Conservation (phyloP, 768 basidiomycete genomes). For the Rhodocollybia butyracea region DNA sequence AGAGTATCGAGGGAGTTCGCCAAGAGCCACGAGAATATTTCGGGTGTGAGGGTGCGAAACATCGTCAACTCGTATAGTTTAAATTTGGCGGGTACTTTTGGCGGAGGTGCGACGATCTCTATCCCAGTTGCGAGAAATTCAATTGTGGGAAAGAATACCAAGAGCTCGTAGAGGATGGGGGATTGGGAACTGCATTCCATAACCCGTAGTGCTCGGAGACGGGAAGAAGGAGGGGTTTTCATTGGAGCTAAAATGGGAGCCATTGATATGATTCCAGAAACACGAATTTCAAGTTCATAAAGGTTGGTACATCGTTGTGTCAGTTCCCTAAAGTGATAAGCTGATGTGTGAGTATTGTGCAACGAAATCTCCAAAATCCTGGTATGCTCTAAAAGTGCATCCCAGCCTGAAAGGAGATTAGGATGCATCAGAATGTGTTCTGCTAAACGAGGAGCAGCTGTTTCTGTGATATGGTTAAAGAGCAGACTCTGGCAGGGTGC, state of each 20-base stretch:
- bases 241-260: background rate
- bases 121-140: constrained; percentile 34
- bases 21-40: constrained; percentile 37
- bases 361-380: constrained; percentile 1
- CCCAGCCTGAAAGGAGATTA: background rate
- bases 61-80: constrained; percentile 40
- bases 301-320: background rate
- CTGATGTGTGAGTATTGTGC: background rate
- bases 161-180: constrained; percentile 39
- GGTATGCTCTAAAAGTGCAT: background rate
- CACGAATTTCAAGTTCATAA: background rate
- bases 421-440: background rate
- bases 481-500: background rate
- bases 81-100: constrained; percentile 17
- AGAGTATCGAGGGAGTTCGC: constrained; percentile 29
- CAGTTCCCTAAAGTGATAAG: background rate
- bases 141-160: constrained; percentile 33
- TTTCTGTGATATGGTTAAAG: constrained; percentile 1
- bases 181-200: constrained; percentile 36
- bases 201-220: constrained; percentile 20
- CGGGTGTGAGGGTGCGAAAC: constrained; percentile 24
- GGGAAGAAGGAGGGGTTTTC: background rate
- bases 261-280: background rate
- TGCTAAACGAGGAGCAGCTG: background rate
- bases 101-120: constrained; percentile 34